Percentiles rank a stretch among this genome's conserved stretches.
These are phyloP conservation scores for Penicillium soppii DNA, from an alignment of 495 filamentous ascomycete genomes.

Conservation along the genomic window DNA sequence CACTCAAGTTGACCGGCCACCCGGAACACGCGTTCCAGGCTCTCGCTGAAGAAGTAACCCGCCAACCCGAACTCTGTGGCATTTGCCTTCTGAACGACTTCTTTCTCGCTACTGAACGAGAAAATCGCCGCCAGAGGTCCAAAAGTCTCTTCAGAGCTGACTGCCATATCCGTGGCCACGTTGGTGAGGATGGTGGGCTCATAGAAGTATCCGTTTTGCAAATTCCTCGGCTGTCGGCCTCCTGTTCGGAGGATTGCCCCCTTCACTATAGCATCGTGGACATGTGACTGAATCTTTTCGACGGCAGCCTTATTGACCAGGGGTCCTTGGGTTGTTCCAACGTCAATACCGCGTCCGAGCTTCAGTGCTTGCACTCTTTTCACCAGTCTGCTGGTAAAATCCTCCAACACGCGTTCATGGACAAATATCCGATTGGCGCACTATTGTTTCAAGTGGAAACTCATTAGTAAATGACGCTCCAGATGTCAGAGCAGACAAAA, in stretches of 20 bases:
- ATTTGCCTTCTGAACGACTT: conserved; percentile 27
- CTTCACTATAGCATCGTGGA: conserved; percentile 64
- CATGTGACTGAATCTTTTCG: conserved; percentile 66
- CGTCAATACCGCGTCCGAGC: conserved; percentile 66
- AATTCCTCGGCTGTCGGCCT: conserved; percentile 49
- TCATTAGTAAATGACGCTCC: too few species aligned
- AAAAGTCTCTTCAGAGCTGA: conserved; percentile 29
- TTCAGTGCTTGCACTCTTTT: conserved; percentile 65
- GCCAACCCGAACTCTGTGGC: conserved; percentile 30
- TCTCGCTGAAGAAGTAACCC: conserved; percentile 26
- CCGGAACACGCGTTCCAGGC: conserved; percentile 21
- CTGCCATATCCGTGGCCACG: conserved; percentile 51
- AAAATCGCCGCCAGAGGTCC: conserved; percentile 28
- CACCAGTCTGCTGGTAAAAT: conserved; percentile 48
- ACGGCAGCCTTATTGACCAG: conserved; percentile 70
- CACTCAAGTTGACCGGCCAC: conserved; percentile 20
- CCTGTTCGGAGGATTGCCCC: conserved; percentile 22
- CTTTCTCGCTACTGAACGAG: conserved; percentile 26
- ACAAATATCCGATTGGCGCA: conserved; percentile 69
- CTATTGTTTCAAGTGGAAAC: too few species aligned
- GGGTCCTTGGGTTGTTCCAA: conserved; percentile 67
- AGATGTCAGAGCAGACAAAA: too few species aligned
- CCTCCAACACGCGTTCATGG: conserved; percentile 26
- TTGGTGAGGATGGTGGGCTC: conserved; percentile 67
- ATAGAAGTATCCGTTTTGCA: conserved; percentile 56